Evolutionary conservation across 73 alveolate species (phyloP).

Genomic region (Paramecium octaurelia): DNA sequence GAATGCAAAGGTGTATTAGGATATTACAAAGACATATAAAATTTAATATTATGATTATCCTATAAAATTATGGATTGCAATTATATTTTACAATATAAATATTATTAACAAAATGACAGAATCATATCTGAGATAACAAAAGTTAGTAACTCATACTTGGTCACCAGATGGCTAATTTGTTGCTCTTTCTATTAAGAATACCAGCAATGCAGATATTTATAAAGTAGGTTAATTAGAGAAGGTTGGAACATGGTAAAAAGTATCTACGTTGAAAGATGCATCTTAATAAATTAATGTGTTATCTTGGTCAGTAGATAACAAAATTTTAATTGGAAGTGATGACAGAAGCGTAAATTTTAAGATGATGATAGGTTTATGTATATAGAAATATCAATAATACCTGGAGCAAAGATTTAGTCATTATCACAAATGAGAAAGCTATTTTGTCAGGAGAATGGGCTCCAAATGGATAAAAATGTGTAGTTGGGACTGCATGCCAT

Average conservation of each 20-base stretch:
- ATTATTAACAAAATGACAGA: conserved; percentile 34
- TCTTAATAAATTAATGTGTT: conserved; percentile 1
- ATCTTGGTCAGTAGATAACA: conserved; percentile 44
- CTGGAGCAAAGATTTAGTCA: conserved; percentile 57
- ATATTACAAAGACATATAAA: neutral
- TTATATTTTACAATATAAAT: neutral
- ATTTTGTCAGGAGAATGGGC: conserved; percentile 38
- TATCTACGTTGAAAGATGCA: conserved; percentile 9
- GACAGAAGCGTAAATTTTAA: conserved; percentile 38
- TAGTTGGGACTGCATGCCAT: conserved; percentile 39
- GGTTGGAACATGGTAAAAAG: conserved; percentile 28
- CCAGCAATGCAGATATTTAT: conserved; percentile 35
- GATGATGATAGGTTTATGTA: conserved; percentile 32
- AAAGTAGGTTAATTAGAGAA: conserved; percentile 19
- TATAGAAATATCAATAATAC: conserved; percentile 31
- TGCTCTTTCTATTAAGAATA: conserved; percentile 51
- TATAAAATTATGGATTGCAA: neutral
- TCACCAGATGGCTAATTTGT: conserved; percentile 55
- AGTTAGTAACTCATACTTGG: conserved; percentile 45
- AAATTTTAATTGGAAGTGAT: conserved; percentile 47
- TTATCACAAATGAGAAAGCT: conserved; percentile 44
- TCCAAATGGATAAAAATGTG: conserved; percentile 62
- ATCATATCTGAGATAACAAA: conserved; percentile 38
- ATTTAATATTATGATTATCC: neutral
- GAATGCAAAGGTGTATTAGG: neutral